These are phyloP conservation scores for Capronia epimyces DNA, from an alignment of 2,329 filamentous ascomycete genomes.

Conservation along the genomic window DNA sequence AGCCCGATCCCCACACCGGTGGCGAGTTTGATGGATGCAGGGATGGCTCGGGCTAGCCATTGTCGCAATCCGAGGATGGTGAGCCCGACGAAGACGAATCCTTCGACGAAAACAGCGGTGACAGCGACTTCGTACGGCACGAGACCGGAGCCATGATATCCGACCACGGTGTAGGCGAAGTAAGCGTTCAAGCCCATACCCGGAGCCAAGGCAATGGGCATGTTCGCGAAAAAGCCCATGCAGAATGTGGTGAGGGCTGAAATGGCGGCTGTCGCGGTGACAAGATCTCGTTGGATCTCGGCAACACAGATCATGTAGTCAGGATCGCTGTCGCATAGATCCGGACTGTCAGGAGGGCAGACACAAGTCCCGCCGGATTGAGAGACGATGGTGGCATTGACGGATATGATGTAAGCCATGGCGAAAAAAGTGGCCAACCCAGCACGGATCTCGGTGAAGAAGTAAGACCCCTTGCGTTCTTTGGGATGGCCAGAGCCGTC, in stretches of 20 bases:
- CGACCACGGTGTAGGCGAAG: constrained; percentile 76
- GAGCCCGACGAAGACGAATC: constrained; percentile 75
- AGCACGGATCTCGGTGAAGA: constrained; percentile 78
- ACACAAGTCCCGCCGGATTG: constrained; percentile 71
- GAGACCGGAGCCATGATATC: constrained; percentile 65
- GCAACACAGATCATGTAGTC: constrained; percentile 44
- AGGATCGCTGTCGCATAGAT: constrained; percentile 45
- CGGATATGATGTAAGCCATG: constrained; percentile 75
- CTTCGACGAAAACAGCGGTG: constrained; percentile 83
- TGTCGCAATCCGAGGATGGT: constrained; percentile 77
- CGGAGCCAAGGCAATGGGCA: constrained; percentile 67
- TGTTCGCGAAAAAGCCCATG: constrained; percentile 77
- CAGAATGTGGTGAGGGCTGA: constrained; percentile 71
- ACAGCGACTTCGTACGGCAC: constrained; percentile 71
- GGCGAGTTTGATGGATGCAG: constrained; percentile 77
- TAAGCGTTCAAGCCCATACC: constrained; percentile 84
- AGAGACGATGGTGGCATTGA: constrained; percentile 65
- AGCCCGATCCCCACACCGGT: constrained; percentile 81
- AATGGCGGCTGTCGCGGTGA: constrained; percentile 81
- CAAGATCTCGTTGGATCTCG: constrained; percentile 67
- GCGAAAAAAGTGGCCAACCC: constrained; percentile 74
- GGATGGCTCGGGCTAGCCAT: constrained; percentile 80
- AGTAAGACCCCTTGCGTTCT: constrained; percentile 68
- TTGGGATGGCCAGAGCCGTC: constrained; percentile 72
- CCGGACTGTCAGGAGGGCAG: constrained; percentile 48